Evolutionary conservation across 2,329 filamentous ascomycete genomes (phyloP), one percentile per base, ranked within the genome.

Genomic region (Fusarium udum): DNA sequence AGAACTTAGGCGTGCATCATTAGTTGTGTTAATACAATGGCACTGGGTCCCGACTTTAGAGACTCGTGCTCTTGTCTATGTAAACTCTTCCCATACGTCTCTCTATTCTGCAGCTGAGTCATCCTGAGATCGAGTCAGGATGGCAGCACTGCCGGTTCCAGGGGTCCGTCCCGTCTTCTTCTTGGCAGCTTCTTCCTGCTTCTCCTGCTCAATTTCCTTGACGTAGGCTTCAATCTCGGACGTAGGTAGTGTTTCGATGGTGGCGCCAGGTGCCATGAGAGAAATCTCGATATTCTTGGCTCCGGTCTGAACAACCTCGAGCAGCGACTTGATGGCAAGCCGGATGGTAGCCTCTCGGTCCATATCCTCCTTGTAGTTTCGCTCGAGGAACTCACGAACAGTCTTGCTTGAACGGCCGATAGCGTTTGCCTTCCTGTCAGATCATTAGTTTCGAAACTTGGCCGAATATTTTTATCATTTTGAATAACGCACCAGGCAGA

Each of bases 221-320:
- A 99, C 97, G 80, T 97, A 98, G 78, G 90, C 90, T 87, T 99
- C 96, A 80, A 99, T 99, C 80, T 97, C 94, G 83, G 98, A 95
- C 37, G 95, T 92, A 6, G 95, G 94, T 77, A 99, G 89, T 91
- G 97, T 95, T 87, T 98, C 95, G 73, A 99, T 90, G 22, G 89
- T 84, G 87, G 97, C 95, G 59, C 94, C 95, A 12, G 96, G 95
- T 13, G 94, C 93, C 95, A 98, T 98, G 81, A 99, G 92, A 66
- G 97, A 96, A 80, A 99, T 98, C 86, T 99, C 96, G 80, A 99
- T 99, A 85, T 99, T 99, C 91, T 99, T 99, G 60, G 96, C 96
- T 73, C 96, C 96, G 6, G 96, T 99, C 85, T 99, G 96, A 71
- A 99, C 96, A 61, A 99, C 96, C 84, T 99, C 96, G 69, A 99